Evolutionary conservation across 1,284 basidiomycete genomes (phyloP), one percentile per base, ranked within the genome.

Genomic region (Entoloma clypeatum): DNA sequence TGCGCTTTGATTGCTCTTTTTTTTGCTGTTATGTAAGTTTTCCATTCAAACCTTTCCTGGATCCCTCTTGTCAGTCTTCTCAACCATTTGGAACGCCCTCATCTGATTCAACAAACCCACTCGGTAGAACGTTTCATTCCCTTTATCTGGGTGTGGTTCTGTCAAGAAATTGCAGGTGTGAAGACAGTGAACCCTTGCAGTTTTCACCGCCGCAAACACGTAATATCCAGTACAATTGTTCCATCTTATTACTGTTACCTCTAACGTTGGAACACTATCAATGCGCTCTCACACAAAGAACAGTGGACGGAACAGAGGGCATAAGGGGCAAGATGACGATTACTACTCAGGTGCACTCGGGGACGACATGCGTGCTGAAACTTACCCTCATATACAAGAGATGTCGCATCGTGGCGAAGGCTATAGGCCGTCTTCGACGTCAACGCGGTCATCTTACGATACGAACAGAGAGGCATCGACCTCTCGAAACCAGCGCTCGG

Each of bases 211-310:
- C 39, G 44, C 45, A 55, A 59, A 62, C 55, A 62, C 61, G 52
- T 54, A 61, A 59, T 59, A 55, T 47, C 48, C 43, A 47, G 33
- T 42, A 27, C 45, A 41, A 19, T 28, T 33, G 39, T 42, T 47
- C 26, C 38, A 47, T 26, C 28, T 35, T 34, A 45, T 41, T 41
- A 21, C 14, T 48, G 47, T 38, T 36, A 43, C 28, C 35, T 43
- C 33, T 48, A 39, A 41, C 43, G 36, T 23, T 49, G 32, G 37
- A 36, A 43, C 47, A 42, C 47, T 45, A 29, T 32, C 42, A 49
- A 79, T 78, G 77, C 72, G 75, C 50, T 59, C 72, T 42, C 71
- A 76, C 47, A 65, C 62, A 56, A 70, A 72, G 58, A 66, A 55
- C 42, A 60, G 59, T 49, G 69, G 73, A 56, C 65, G 74, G 49